Base-by-base conservation (phyloP, 306 rosid genomes). In the Cicer cuneatum region DNA sequence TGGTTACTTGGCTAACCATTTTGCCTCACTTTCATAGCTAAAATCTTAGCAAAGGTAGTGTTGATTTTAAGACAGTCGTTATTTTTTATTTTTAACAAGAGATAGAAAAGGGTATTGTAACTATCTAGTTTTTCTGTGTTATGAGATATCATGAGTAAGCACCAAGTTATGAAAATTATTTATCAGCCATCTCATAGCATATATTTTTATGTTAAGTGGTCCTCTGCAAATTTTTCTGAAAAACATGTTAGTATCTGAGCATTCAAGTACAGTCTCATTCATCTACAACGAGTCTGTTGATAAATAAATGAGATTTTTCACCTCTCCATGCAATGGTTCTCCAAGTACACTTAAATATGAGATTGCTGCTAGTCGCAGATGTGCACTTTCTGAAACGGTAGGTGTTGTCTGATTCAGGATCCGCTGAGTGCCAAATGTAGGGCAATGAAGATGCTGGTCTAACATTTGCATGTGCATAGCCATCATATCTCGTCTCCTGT, bases 381-480 rank as follows among this genome's bases (percentile, higher is more conserved):
- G 86, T 4, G 82, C 67, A 11, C 51, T 86, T 69, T 86, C 85
- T 66, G 96, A 69, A 72, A 82, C 75, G 72, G 54, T 87, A 70
- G 90, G 95, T 80, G 88, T 72, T 39, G 89, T 85, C 75, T 90
- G 92, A 33, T 85, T 81, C 72, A 92, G 80, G 84, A 90, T 86
- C 59, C 97, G 86, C 53, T 83, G 95, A 80, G 95, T 92, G 71
- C 97, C 97, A 86, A 94, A 94, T 47, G 99, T 87, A 57, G 99
- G 99, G 87, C 97, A 87, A 76, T 94, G 97, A 72, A 94, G 91
- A 88, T 94, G 99, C 83, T 94, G 99, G 82, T 94, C 99, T 76
- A 92, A 77, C 99, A 94, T 94, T 79, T 88, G 97, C 99, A 94
- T 94, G 86, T 94, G 97, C 95, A 90, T 85, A 58, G 99, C 99